Percentiles rank a stretch among this genome's conserved stretches.
Conservation (phyloP, 2,329 filamentous ascomycete genomes). For the Purpureocillium lavendulum region DNA sequence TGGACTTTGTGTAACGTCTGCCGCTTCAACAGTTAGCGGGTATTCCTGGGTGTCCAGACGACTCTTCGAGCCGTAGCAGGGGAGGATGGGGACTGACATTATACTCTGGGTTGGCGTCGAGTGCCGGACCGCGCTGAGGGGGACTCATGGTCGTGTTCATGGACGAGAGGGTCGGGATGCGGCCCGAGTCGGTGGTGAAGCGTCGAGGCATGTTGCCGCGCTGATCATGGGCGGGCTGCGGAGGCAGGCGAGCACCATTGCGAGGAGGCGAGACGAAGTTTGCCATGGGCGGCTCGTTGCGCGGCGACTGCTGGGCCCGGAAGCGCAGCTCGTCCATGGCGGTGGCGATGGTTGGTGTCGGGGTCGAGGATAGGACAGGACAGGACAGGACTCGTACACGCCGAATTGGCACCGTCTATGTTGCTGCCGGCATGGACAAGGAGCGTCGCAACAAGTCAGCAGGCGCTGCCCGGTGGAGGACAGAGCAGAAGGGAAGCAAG, state of each 20-base stretch:
- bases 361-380: constrained; percentile 16
- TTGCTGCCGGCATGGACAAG: constrained; percentile 27
- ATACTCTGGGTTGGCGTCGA: constrained; percentile 35
- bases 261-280: constrained; percentile 67
- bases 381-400: constrained; percentile 27
- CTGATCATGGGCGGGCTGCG: constrained; percentile 50
- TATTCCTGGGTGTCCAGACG: constrained; percentile 1
- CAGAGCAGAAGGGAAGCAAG: constrained; percentile 17
- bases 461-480: constrained; percentile 14
- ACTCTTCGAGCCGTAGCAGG: background rate
- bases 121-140: constrained; percentile 38
- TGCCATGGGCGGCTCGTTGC: constrained; percentile 67
- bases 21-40: constrained; percentile 16
- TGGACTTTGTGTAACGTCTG: constrained; percentile 66
- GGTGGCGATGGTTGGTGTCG: background rate
- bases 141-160: constrained; percentile 34
- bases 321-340: constrained; percentile 72
- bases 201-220: constrained; percentile 76
- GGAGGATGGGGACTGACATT: constrained; percentile 21
- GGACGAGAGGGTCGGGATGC: constrained; percentile 66
- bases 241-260: constrained; percentile 55
- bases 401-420: constrained; percentile 25
- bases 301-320: constrained; percentile 67
- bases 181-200: constrained; percentile 86
- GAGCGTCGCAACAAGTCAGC: constrained; percentile 17